phyloP scores from a whole-genome alignment of 805 yeast species.

The Starmerella asiatica region DNA sequence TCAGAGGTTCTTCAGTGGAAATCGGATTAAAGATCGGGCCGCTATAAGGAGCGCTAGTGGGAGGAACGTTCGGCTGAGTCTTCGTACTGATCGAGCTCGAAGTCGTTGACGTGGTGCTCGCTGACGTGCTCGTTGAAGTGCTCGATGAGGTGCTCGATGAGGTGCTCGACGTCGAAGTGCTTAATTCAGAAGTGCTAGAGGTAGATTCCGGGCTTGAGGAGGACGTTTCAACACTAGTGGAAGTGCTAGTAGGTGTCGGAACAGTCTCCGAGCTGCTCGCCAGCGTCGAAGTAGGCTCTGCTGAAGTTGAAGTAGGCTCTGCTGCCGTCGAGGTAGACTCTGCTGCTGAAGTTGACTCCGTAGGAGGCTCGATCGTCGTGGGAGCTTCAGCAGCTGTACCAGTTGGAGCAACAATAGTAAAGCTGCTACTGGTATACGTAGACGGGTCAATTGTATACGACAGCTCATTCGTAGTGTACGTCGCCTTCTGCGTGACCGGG shows the following conservation, averaged over 20 bases:
- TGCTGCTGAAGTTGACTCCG: background rate
- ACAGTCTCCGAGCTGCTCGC: constrained; percentile 3
- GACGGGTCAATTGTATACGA: constrained; percentile 25
- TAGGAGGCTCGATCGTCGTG: background rate
- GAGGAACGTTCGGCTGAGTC: constrained; percentile 6
- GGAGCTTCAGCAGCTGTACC: background rate
- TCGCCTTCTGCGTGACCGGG: constrained; percentile 26
- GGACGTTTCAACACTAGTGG: background rate
- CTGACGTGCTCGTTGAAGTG: background rate
- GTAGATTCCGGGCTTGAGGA: background rate
- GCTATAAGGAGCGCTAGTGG: constrained; percentile 21
- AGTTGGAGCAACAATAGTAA: constrained; percentile 6
- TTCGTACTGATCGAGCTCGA: constrained; percentile 2
- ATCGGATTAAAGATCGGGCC: constrained; percentile 39
- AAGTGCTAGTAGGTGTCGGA: constrained; percentile 4
- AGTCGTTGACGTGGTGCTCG: background rate
- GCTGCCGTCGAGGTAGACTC: background rate
- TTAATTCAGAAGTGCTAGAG: background rate
- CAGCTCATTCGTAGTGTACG: constrained; percentile 24
- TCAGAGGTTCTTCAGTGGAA: constrained; percentile 34
- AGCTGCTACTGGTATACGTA: constrained; percentile 21
- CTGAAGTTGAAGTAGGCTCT: background rate
- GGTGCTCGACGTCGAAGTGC: background rate
- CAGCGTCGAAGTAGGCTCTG: background rate
- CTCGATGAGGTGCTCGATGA: background rate